Conservation (phyloP, 2,329 filamentous ascomycete genomes). For the Pseudogymnoascus sp. region DNA sequence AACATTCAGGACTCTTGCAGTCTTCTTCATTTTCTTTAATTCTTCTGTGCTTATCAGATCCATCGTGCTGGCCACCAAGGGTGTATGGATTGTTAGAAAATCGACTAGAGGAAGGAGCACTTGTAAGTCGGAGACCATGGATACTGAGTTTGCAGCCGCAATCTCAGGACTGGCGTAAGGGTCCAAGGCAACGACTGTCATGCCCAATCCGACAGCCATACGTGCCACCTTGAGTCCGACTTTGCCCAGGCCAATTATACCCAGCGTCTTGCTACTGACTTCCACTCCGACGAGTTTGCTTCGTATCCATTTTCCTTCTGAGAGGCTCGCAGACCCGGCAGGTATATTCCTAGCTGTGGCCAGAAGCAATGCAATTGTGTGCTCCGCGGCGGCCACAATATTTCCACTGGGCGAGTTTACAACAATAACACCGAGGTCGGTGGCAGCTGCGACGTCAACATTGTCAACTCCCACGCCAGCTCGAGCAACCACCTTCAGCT, state of each 20-base stretch:
- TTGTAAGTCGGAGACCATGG: constrained; percentile 50
- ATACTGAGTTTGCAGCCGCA: constrained; percentile 61
- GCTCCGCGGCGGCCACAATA: constrained; percentile 73
- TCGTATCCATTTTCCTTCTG: constrained; percentile 69
- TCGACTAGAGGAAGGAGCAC: constrained; percentile 62
- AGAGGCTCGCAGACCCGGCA: constrained; percentile 61
- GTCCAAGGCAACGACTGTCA: constrained; percentile 69
- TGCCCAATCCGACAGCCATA: constrained; percentile 71
- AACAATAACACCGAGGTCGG: constrained; percentile 67
- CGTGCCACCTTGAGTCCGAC: constrained; percentile 74
- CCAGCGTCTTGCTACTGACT: constrained; percentile 69
- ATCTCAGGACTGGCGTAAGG: constrained; percentile 72
- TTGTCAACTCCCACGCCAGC: constrained; percentile 81
- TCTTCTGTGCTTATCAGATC: constrained; percentile 66
- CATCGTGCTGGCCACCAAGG: constrained; percentile 68
- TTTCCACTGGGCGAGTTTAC: constrained; percentile 77
- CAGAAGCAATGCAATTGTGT: constrained; percentile 69
- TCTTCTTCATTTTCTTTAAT: constrained; percentile 64
- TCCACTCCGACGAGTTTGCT: constrained; percentile 70
- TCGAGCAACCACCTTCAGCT: constrained; percentile 70
- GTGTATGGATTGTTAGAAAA: constrained; percentile 77
- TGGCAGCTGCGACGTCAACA: constrained; percentile 69
- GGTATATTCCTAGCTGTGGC: constrained; percentile 69
- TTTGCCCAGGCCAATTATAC: constrained; percentile 75
- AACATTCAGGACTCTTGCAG: constrained; percentile 70